Base-by-base conservation (phyloP, 371 early-diverging fungal species). In the Zychaea mexicana region DNA sequence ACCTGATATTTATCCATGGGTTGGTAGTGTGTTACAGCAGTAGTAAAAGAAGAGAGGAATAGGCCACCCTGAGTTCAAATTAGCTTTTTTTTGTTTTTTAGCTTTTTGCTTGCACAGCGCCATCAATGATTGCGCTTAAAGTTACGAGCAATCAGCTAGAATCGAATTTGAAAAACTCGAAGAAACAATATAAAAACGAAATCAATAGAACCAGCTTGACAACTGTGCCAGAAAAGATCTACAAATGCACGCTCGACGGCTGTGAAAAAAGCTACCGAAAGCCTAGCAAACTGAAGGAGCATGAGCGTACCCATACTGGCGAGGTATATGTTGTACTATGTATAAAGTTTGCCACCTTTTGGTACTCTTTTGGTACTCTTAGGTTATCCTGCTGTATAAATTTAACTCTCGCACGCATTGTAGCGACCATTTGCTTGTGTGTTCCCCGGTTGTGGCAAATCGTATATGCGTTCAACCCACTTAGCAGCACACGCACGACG, bases 1-100 rank as follows among this genome's bases (percentile, higher is more conserved):
- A 89, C 92, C 81, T 92, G 90, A 72, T 92, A 92, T 81, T 90
- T 92, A 68, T 92, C 92, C 92, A 92, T 91, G 45, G 33, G n/a
- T n/a, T n/a, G n/a, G n/a, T n/a, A 42, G n/a, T 42, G 7, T 42
- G 8, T 52, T 24, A 19, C 57, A 62, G 36, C 27, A 42, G 30
- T 7, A 67, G 46, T 13, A 54, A 30, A 56, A 62, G 39, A 28
- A 46, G 45, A 53, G 55, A 55, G 36, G 39, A 21, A 22, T 31
- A 61, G 22, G 31, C 24, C 45, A 58, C 28, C 31, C 32, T 13
- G 32, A 54, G 31, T 21, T 56, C 36, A 21, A 36, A 24, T 36
- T 53, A 17, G n/a, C 19, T 28, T 17, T 27, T 46, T 31, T 26
- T 28, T 59, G 21, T 46, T 60, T 45, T 15, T 60, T 46, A 19